Conservation (phyloP, 1,284 basidiomycete species). For the Sutorius eximius region DNA sequence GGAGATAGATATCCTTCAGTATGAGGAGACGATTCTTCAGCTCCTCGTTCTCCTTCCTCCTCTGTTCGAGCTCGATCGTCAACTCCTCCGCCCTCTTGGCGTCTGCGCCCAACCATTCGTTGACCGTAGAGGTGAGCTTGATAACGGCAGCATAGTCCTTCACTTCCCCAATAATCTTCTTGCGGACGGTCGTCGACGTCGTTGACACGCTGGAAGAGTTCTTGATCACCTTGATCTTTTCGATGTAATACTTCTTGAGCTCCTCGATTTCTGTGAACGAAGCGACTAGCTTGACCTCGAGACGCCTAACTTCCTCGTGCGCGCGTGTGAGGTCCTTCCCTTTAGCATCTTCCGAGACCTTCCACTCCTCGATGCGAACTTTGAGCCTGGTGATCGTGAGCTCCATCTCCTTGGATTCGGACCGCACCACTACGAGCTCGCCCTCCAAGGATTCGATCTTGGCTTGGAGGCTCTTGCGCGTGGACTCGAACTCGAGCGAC, state of each 20-base stretch:
- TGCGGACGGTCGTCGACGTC: neutral
- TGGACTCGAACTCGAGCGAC: neutral
- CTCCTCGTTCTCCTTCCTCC: slow-evolving; percentile 13
- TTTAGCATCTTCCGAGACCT: neutral
- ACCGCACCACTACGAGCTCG: no score
- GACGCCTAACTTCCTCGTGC: neutral
- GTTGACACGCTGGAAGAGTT: neutral
- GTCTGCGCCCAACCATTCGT: slow-evolving; percentile 12
- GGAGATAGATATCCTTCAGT: slow-evolving; percentile 13
- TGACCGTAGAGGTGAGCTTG: slow-evolving; percentile 5
- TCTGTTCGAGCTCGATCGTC: neutral
- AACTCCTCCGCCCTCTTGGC: slow-evolving; percentile 8
- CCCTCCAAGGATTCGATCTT: neutral
- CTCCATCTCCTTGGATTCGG: no score
- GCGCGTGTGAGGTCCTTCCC: neutral
- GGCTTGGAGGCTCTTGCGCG: neutral
- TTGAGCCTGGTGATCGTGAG: neutral
- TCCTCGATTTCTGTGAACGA: neutral
- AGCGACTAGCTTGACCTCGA: neutral
- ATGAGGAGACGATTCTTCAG: neutral
- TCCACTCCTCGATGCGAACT: neutral
- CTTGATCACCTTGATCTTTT: neutral
- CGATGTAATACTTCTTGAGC: neutral
- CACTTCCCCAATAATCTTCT: neutral
- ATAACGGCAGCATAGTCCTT: slow-evolving; percentile 5